These are phyloP conservation scores for Gaertneriomyces semiglobifer DNA, from an alignment of 192 early-diverging fungal genomes.

Conservation along the genomic window DNA sequence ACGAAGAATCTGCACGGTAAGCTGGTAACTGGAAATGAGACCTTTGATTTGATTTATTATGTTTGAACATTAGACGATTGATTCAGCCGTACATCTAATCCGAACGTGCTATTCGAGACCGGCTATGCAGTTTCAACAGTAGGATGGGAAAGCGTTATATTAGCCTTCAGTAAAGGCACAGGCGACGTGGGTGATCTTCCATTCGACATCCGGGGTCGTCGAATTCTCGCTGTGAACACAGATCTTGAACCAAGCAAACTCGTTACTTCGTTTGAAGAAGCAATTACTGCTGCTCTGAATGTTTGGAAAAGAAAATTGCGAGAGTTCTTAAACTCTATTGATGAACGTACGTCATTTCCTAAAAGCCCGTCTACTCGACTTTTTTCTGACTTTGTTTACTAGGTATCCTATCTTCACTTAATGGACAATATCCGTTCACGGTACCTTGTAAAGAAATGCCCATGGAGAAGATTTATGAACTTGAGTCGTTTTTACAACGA, in stretches of 20 bases:
- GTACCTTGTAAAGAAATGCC: constrained; percentile 1
- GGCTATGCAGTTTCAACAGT: constrained; percentile 2
- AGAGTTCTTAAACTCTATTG: constrained; percentile 4
- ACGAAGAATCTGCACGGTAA: constrained; percentile 4
- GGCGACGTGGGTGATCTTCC: constrained; percentile 1
- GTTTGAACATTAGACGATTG: background rate
- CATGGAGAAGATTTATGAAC: constrained; percentile 1
- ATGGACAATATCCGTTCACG: constrained; percentile 2
- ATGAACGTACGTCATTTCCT: constrained; percentile 4
- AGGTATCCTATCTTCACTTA: constrained; percentile 4
- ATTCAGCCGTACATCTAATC: constrained; percentile 2
- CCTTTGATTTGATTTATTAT: background rate
- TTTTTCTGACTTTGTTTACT: constrained; percentile 3
- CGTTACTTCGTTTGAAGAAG: constrained; percentile 2
- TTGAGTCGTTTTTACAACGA: constrained; percentile 6
- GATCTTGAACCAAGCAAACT: constrained; percentile 4
- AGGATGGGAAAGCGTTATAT: constrained; percentile 6
- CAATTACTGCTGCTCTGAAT: constrained; percentile 4
- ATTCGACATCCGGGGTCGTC: constrained; percentile 3
- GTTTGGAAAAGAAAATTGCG: constrained; percentile 6
- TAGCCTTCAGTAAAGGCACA: constrained; percentile 6
- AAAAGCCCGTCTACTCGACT: constrained; percentile 3
- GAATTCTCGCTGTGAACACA: constrained; percentile 4
- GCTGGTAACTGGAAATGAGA: constrained; percentile 1
- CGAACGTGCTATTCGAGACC: constrained; percentile 4